phyloP scores from a whole-genome alignment of 2,329 filamentous ascomycete genomes.

The Talaromyces sp. region DNA sequence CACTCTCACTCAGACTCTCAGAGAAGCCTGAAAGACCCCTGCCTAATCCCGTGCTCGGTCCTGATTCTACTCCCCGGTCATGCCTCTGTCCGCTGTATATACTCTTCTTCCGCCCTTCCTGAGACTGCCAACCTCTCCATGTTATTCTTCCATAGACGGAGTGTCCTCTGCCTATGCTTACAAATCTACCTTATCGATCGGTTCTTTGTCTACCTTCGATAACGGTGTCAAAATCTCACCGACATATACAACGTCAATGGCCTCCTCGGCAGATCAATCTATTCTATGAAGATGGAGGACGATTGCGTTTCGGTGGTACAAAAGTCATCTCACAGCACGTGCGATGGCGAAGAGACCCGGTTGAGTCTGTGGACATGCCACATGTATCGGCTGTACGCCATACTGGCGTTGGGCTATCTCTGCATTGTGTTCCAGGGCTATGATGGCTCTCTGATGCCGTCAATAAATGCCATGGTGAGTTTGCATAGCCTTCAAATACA shows the following conservation, averaged over 20 bases:
- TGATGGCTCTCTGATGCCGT: conserved; percentile 13
- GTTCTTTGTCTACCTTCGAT: background rate
- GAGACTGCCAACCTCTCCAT: background rate
- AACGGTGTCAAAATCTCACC: background rate
- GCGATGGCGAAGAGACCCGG: conserved; percentile 2
- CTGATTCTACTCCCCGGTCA: background rate
- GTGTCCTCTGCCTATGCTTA: background rate
- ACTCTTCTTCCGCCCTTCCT: too few relatives aligned
- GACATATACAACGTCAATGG: background rate
- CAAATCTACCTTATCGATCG: background rate
- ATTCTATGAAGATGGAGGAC: background rate
- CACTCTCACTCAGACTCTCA: too few relatives aligned
- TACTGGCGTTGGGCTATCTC: conserved; percentile 11
- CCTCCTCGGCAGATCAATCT: background rate
- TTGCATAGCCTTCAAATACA: background rate
- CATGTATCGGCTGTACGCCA: conserved; percentile 10
- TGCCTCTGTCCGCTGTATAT: too few relatives aligned
- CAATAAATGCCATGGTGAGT: conserved; percentile 14
- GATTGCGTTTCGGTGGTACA: background rate
- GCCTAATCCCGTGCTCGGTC: background rate
- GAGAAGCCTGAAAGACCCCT: background rate
- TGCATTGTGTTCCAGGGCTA: conserved; percentile 14
- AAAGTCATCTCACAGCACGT: background rate
- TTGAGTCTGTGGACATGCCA: conserved; percentile 8
- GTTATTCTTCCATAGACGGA: background rate